Conservation (phyloP, 768 basidiomycete species). For the Pleurotus sapidus region DNA sequence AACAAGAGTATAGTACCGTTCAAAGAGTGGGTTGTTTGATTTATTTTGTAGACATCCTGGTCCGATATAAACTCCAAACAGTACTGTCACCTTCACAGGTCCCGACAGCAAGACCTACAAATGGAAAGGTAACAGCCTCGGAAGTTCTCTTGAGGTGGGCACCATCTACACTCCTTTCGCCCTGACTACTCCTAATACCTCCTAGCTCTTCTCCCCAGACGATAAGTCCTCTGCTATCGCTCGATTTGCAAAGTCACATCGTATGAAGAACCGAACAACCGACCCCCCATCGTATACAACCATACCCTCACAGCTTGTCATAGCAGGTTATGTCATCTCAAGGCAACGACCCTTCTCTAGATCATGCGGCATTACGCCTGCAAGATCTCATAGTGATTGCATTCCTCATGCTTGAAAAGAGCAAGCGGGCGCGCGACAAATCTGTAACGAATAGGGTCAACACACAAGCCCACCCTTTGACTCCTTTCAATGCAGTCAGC, state of each 20-base stretch:
- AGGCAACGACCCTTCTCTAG: not conserved
- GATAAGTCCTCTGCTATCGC: constrained; percentile 34
- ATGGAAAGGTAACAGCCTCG: constrained; percentile 38
- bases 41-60: not conserved
- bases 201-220: constrained; percentile 32
- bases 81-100: constrained; percentile 35
- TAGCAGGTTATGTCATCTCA: constrained; percentile 13
- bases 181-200: not conserved
- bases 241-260: constrained; percentile 28
- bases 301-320: constrained; percentile 27
- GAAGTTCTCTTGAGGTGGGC: constrained; percentile 31
- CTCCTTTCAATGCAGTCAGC: too few species aligned
- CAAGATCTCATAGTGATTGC: constrained; percentile 35
- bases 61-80: constrained; percentile 12
- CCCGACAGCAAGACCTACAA: constrained; percentile 30
- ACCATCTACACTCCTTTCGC: not conserved
- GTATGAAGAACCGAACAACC: constrained; percentile 13
- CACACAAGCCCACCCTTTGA: not conserved
- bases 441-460: constrained; percentile 17
- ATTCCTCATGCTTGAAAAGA: constrained; percentile 40
- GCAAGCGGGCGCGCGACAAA: constrained; percentile 26
- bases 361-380: constrained; percentile 28
- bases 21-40: constrained; percentile 27
- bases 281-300: constrained; percentile 15
- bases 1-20: constrained; percentile 37